Conservation (phyloP, 257 asterid genomes). For the Solanum ahanhuiri region DNA sequence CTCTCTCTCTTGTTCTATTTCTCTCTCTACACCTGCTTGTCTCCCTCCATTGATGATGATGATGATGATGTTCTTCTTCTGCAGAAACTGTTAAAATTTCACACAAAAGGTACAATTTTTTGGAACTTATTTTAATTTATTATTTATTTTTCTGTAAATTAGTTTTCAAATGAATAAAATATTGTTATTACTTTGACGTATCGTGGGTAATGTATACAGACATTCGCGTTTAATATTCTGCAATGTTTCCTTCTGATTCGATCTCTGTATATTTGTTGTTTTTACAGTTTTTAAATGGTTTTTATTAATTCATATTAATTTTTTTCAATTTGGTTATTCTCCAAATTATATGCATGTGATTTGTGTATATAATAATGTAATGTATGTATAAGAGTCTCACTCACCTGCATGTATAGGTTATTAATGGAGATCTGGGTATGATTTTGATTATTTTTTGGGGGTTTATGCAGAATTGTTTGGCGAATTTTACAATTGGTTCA, state of each 20-base stretch:
- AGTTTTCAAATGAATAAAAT: neutral
- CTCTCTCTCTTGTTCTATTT: neutral
- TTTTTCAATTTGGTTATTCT: slow-evolving; percentile 5
- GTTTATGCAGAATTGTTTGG: neutral
- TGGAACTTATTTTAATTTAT: neutral
- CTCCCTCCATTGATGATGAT: slow-evolving; percentile 26
- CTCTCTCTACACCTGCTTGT: slow-evolving; percentile 7
- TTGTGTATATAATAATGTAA: neutral
- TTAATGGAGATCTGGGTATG: slow-evolving; percentile 3
- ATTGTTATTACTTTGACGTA: neutral
- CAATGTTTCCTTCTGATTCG: slow-evolving; percentile 29
- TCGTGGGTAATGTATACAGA: neutral
- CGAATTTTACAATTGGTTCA: neutral
- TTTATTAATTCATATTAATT: neutral
- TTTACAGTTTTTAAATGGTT: neutral
- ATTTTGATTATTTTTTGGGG: neutral
- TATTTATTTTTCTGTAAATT: neutral
- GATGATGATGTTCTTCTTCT: neutral
- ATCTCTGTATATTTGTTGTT: slow-evolving; percentile 17
- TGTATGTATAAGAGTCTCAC: neutral
- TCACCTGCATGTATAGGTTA: neutral
- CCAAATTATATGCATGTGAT: neutral
- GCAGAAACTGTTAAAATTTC: slow-evolving; percentile 5
- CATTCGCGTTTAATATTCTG: neutral
- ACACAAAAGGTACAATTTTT: slow-evolving; percentile 16